Evolutionary conservation across 1,139 yeast genomes (phyloP).

Genomic region (Debaryomyces coudertii): DNA sequence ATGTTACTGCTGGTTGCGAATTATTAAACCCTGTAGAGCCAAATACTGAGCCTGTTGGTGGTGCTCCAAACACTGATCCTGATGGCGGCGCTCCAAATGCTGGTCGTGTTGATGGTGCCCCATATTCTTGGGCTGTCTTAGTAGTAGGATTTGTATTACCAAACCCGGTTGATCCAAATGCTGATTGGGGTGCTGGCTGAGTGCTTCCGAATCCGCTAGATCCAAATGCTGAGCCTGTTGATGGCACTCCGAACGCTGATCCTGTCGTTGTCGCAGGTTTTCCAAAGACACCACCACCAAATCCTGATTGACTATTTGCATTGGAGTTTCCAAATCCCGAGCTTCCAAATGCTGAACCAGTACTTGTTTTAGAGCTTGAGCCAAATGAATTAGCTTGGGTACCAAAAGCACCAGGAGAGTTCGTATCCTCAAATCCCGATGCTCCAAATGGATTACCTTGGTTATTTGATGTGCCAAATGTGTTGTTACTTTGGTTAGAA

Average conservation of each 20-base stretch:
- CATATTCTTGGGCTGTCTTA: too few species aligned
- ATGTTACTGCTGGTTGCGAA: not conserved
- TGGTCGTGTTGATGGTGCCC: slow-evolving; percentile 3
- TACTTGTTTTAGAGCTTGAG: slow-evolving; percentile 13
- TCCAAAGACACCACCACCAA: slow-evolving; percentile 16
- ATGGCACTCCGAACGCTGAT: slow-evolving; percentile 13
- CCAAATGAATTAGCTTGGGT: slow-evolving; percentile 8
- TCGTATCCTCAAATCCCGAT: slow-evolving; percentile 14
- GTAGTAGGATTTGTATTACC: slow-evolving; percentile 9
- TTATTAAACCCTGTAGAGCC: slow-evolving; percentile 12
- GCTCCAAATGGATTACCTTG: slow-evolving; percentile 12
- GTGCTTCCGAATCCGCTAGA: slow-evolving; percentile 18
- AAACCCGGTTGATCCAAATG: slow-evolving; percentile 17
- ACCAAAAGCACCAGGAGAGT: slow-evolving; percentile 12
- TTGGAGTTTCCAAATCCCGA: slow-evolving; percentile 24
- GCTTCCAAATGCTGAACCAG: slow-evolving; percentile 12
- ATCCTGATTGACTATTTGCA: slow-evolving; percentile 9
- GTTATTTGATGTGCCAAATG: not conserved
- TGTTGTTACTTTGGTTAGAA: slow-evolving; percentile 8
- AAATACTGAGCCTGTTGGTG: slow-evolving; percentile 7
- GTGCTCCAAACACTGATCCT: not conserved
- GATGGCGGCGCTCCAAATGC: not conserved
- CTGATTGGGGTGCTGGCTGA: slow-evolving; percentile 9
- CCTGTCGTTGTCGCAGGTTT: not conserved
- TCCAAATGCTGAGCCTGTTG: slow-evolving; percentile 17